These are phyloP conservation scores for Suhomyces kilbournensis DNA, from an alignment of 805 yeast species.

Conservation along the genomic window DNA sequence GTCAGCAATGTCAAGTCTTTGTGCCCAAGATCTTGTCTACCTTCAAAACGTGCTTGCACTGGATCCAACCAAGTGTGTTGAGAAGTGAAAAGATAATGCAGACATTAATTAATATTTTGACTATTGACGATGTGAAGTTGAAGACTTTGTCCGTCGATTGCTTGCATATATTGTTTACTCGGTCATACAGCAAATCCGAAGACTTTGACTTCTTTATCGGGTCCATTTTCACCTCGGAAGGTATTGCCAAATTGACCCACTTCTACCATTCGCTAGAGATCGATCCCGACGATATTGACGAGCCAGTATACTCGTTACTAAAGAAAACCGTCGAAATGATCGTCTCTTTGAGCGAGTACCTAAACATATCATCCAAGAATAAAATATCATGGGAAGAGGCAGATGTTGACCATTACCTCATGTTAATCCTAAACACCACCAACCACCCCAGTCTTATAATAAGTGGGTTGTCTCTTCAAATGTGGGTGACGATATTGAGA, in stretches of 20 bases:
- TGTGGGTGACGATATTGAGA: slow-evolving; percentile 90
- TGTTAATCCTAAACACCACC: slow-evolving; percentile 76
- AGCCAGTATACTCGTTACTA: slow-evolving; percentile 71
- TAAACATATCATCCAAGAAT: slow-evolving; percentile 48
- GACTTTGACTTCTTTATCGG: slow-evolving; percentile 82
- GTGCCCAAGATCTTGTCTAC: slow-evolving; percentile 73
- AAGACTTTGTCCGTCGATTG: slow-evolving; percentile 88
- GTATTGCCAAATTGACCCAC: slow-evolving; percentile 63
- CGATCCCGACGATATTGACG: slow-evolving; percentile 72
- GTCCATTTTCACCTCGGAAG: slow-evolving; percentile 67
- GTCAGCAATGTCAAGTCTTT: slow-evolving; percentile 37
- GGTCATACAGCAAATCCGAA: slow-evolving; percentile 59
- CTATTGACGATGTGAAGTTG: slow-evolving; percentile 59
- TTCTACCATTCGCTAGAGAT: slow-evolving; percentile 62
- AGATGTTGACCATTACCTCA: slow-evolving; percentile 66
- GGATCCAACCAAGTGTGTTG: slow-evolving; percentile 81
- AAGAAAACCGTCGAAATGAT: slow-evolving; percentile 93
- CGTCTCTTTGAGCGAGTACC: slow-evolving; percentile 77
- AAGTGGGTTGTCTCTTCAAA: slow-evolving; percentile 84
- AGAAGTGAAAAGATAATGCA: slow-evolving; percentile 62
- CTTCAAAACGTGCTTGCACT: slow-evolving; percentile 83
- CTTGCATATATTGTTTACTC: slow-evolving; percentile 80
- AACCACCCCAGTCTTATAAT: slow-evolving; percentile 83
- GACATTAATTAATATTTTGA: slow-evolving; percentile 57
- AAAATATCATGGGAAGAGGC: slow-evolving; percentile 50